A percentile compares a stretch with the other conserved stretches of the same genome.
These are phyloP conservation scores for Puccinellia tenuiflora DNA, from an alignment of 176 grass and related monocot species.

Conservation along the genomic window DNA sequence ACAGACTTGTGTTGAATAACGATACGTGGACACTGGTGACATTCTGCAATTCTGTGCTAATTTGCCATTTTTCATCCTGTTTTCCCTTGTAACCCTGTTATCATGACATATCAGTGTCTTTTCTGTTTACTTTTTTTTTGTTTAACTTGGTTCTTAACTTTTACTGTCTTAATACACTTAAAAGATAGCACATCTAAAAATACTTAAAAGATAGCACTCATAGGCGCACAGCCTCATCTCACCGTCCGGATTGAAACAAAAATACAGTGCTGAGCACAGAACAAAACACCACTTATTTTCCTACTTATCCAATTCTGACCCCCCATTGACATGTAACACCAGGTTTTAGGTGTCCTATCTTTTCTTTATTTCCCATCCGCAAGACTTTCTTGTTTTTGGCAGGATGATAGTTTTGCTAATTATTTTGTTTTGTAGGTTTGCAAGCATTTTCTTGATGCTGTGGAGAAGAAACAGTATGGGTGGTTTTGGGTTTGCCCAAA, in stretches of 20 bases:
- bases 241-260: neutral
- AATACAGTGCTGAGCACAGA: neutral
- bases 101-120: neutral
- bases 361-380: neutral
- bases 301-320: neutral
- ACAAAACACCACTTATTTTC: neutral
- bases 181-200: neutral
- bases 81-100: neutral
- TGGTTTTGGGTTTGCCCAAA: conserved; percentile 99
- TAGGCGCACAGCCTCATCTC: neutral
- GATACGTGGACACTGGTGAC: neutral
- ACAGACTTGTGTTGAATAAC: neutral
- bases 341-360: neutral
- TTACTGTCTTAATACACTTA: neutral
- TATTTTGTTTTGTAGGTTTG: conserved; percentile 62
- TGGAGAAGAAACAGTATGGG: conserved; percentile 99
- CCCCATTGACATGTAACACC: neutral
- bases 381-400: neutral
- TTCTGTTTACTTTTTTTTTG: neutral
- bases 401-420: conserved; percentile 1
- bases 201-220: neutral
- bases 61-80: neutral
- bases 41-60: neutral
- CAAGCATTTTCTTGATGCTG: conserved; percentile 92
- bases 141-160: neutral